Percentiles rank a stretch among this genome's conserved stretches.
phyloP scores from a whole-genome alignment of 352 stramenopile species.

The Globisporangium cystogenes region DNA sequence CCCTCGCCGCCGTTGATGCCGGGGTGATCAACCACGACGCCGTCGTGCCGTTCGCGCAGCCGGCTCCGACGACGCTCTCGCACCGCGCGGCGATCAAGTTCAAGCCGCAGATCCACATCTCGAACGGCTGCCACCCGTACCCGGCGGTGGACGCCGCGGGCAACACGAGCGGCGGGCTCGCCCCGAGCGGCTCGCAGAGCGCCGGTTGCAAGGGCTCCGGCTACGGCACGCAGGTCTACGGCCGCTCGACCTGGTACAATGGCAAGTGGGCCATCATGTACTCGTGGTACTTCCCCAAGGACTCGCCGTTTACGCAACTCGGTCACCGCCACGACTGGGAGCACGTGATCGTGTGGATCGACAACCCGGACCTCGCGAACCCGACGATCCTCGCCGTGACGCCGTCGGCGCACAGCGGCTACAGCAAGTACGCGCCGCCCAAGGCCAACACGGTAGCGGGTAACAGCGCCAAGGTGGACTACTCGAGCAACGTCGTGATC shows the following conservation, averaged over 20 bases:
- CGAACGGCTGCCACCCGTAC: constrained; percentile 29
- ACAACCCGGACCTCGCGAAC: constrained; percentile 16
- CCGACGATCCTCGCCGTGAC: constrained; percentile 16
- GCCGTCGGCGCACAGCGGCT: constrained; percentile 16
- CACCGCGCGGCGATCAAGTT: constrained; percentile 23
- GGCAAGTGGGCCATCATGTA: constrained; percentile 22
- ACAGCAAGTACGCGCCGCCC: constrained; percentile 17
- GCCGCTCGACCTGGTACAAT: constrained; percentile 16
- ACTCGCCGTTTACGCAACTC: constrained; percentile 21
- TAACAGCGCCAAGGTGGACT: constrained; percentile 19
- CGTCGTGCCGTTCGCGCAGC: constrained; percentile 21
- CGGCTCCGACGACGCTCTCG: constrained; percentile 9
- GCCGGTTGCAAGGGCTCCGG: constrained; percentile 26
- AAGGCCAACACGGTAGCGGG: constrained; percentile 16
- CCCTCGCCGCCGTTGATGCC: constrained; percentile 4
- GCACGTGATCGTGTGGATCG: constrained; percentile 33
- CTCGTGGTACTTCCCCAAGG: constrained; percentile 38
- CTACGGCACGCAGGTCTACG: constrained; percentile 19
- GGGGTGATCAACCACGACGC: constrained; percentile 16
- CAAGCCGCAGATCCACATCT: constrained; percentile 25
- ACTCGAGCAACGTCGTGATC: constrained; percentile 4
- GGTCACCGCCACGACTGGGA: constrained; percentile 35
- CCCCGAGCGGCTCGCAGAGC: constrained; percentile 19
- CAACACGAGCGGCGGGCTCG: constrained; percentile 21
- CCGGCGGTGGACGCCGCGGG: constrained; percentile 25